These are phyloP conservation scores for Cyamopsis tetragonoloba DNA, from an alignment of 306 rosid genomes.

Conservation along the genomic window DNA sequence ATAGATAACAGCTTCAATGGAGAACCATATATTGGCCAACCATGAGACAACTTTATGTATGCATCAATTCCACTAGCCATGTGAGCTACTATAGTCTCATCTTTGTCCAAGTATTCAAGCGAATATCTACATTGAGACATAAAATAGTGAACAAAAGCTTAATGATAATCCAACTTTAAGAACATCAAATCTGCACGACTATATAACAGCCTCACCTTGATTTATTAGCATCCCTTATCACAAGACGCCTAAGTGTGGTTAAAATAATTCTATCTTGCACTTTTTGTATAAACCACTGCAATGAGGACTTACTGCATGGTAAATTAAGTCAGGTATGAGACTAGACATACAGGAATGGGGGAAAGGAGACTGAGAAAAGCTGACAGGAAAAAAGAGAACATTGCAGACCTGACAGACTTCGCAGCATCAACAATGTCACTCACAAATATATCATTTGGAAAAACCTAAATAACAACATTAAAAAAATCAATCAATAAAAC, in stretches of 20 bases:
- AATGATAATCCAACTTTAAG: constrained; percentile 16
- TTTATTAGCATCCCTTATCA: constrained; percentile 60
- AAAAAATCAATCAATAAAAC: constrained; percentile 25
- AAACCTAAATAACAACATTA: constrained; percentile 49
- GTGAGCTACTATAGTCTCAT: constrained; percentile 64
- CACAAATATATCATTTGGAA: constrained; percentile 69
- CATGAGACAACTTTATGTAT: constrained; percentile 57
- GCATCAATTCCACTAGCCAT: constrained; percentile 65
- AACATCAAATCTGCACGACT: constrained; percentile 2
- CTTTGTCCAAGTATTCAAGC: constrained; percentile 59
- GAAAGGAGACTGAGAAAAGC: not conserved
- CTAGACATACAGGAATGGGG: constrained; percentile 4
- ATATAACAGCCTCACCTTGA: constrained; percentile 47
- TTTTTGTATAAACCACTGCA: constrained; percentile 73
- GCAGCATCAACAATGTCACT: constrained; percentile 63
- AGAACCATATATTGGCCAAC: constrained; percentile 67
- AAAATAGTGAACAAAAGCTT: not conserved
- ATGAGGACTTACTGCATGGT: constrained; percentile 63
- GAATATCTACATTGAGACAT: constrained; percentile 47
- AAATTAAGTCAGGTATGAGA: constrained; percentile 12
- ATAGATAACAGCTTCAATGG: constrained; percentile 64
- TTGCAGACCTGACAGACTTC: constrained; percentile 58
- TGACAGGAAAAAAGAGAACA: not conserved
- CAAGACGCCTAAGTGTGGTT: constrained; percentile 53
- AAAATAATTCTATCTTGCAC: constrained; percentile 66